Evolutionary conservation across 371 early-diverging fungal genomes (phyloP).

Genomic region (Capillidium rhysosporum): DNA sequence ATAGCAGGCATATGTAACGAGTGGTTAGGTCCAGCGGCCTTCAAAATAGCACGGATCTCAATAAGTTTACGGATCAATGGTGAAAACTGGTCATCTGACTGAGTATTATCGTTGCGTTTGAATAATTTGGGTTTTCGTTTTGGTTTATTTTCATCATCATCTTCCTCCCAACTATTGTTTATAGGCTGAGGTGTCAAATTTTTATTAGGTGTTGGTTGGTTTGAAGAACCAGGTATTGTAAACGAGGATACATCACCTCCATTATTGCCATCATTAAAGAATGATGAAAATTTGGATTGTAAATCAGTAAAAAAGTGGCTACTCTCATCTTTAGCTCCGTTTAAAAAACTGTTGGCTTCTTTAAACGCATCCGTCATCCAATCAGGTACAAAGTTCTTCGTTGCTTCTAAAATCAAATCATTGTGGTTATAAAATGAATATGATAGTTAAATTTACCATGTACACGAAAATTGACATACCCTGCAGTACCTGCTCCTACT

Average conservation of each 20-base stretch:
- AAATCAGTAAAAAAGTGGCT: constrained; percentile 5
- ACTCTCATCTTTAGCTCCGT: background rate
- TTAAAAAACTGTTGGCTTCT: constrained; percentile 12
- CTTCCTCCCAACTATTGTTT: constrained; percentile 14
- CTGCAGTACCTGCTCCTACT: constrained; percentile 28
- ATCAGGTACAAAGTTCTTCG: background rate
- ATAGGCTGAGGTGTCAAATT: background rate
- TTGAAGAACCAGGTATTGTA: background rate
- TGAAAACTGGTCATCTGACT: constrained; percentile 34
- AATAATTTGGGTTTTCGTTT: constrained; percentile 12
- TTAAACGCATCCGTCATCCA: constrained; percentile 9
- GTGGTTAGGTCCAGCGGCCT: constrained; percentile 53
- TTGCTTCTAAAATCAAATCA: background rate
- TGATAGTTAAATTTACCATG: constrained; percentile 27
- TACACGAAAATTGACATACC: constrained; percentile 30
- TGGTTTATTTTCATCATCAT: constrained; percentile 5
- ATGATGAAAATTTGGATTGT: background rate
- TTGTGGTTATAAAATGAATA: background rate
- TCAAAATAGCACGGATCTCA: constrained; percentile 80
- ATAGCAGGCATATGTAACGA: constrained; percentile 83
- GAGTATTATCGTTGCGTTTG: background rate
- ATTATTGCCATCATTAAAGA: background rate
- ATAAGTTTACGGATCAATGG: constrained; percentile 79
- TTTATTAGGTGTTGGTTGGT: background rate
- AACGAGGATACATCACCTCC: constrained; percentile 6